Conservation (phyloP, 176 grass and related monocot genomes). For the Zea luxurians region DNA sequence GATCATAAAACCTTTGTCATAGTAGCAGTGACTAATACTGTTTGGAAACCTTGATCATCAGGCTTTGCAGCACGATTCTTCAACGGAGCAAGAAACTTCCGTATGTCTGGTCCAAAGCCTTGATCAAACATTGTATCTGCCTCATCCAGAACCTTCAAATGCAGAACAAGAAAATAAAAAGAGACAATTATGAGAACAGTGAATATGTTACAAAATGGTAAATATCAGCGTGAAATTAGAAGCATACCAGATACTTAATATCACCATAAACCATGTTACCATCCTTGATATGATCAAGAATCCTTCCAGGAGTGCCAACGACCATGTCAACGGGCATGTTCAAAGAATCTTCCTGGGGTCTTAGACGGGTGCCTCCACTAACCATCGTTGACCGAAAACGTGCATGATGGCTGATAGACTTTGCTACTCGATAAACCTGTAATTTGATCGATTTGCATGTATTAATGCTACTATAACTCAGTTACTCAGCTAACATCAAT, state of each 20-base stretch:
- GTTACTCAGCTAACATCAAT: neutral
- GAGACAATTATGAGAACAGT: neutral
- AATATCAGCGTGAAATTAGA: neutral
- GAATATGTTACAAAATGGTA: neutral
- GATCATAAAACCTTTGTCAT: conserved; percentile 72
- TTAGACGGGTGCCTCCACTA: conserved; percentile 81
- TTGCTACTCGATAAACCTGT: conserved; percentile 88
- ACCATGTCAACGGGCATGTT: conserved; percentile 91
- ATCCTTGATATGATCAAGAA: conserved; percentile 94
- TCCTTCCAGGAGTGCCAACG: conserved; percentile 89
- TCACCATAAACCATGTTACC: conserved; percentile 96
- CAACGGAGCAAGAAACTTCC: conserved; percentile 87
- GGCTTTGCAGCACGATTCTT: conserved; percentile 72
- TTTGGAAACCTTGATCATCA: conserved; percentile 90
- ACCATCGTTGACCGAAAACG: conserved; percentile 88
- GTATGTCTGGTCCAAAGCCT: conserved; percentile 86
- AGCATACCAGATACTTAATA: conserved; percentile 91
- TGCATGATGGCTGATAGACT: conserved; percentile 92
- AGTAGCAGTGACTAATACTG: conserved; percentile 84
- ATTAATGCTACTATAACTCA: neutral
- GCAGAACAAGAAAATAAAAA: conserved; percentile 15
- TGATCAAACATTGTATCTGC: conserved; percentile 99
- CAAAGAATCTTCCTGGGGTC: conserved; percentile 89
- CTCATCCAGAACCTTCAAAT: conserved; percentile 83
- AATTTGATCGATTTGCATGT: conserved; percentile 27